Conservation (phyloP, 1,284 basidiomycete species). For the Erythrobasidium hasegawianum region DNA sequence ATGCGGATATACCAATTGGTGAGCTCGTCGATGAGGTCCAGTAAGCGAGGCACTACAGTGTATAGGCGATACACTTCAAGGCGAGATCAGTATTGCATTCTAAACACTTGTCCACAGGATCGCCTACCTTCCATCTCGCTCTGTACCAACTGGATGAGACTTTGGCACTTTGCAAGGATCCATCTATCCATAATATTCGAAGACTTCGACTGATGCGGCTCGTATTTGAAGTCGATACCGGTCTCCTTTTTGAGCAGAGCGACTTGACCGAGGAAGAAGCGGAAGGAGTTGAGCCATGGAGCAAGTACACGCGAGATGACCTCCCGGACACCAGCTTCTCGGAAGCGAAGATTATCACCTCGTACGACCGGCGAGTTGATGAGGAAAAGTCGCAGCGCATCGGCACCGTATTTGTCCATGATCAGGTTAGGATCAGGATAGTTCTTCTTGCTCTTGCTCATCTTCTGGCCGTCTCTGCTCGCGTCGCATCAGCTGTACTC, state of each 20-base stretch:
- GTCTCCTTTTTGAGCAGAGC: slow-evolving; percentile 79
- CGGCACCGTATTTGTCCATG: slow-evolving; percentile 89
- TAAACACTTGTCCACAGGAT: too few species aligned
- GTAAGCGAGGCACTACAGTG: slow-evolving; percentile 86
- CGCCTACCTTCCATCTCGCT: slow-evolving; percentile 73
- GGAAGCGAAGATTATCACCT: slow-evolving; percentile 95
- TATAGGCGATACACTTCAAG: slow-evolving; percentile 81
- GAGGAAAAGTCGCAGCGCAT: slow-evolving; percentile 96
- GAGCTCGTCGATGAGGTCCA: slow-evolving; percentile 90
- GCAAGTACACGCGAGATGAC: slow-evolving; percentile 91
- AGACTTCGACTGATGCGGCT: slow-evolving; percentile 77
- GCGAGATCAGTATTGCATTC: too few species aligned
- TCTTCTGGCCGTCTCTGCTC: slow-evolving; percentile 91
- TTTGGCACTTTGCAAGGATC: slow-evolving; percentile 96
- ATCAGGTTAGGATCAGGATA: slow-evolving; percentile 96
- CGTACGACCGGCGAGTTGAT: slow-evolving; percentile 99
- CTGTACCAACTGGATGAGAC: slow-evolving; percentile 83
- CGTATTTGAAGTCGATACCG: slow-evolving; percentile 77
- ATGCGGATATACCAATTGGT: slow-evolving; percentile 99
- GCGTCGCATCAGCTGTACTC: slow-evolving; percentile 3
- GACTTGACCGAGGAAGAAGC: slow-evolving; percentile 96
- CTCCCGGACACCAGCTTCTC: slow-evolving; percentile 95
- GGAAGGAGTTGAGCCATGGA: slow-evolving; percentile 99
- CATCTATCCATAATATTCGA: slow-evolving; percentile 97
- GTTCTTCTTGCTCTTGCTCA: slow-evolving; percentile 97